Evolutionary conservation across 2,329 filamentous ascomycete species (phyloP).

Genomic region (Reticulascus tulasneorum): DNA sequence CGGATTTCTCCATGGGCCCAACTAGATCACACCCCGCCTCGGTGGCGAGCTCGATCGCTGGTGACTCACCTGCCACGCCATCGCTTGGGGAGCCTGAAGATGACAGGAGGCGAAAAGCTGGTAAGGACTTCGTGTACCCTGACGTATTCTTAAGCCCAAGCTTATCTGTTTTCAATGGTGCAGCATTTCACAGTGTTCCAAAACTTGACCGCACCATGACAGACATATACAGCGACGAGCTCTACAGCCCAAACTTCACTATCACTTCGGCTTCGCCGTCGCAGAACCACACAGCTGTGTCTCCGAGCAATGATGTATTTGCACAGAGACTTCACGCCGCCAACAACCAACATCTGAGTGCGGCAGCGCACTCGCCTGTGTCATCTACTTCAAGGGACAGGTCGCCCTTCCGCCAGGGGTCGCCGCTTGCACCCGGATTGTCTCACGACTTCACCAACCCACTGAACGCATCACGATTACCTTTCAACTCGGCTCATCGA

Average conservation of each 20-base stretch:
- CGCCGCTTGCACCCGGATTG: conserved; percentile 51
- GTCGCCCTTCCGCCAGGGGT: conserved; percentile 77
- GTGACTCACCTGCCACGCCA: conserved; percentile 59
- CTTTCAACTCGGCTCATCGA: conserved; percentile 52
- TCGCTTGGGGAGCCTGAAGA: conserved; percentile 46
- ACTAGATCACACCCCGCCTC: conserved; percentile 48
- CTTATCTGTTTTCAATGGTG: conserved; percentile 31
- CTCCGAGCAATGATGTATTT: conserved; percentile 59
- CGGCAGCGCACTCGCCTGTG: conserved; percentile 44
- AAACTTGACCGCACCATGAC: conserved; percentile 85
- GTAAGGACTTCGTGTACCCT: conserved; percentile 37
- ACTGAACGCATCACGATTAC: conserved; percentile 10
- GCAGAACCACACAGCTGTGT: conserved; percentile 41
- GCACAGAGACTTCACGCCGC: conserved; percentile 74
- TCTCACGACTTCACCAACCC: conserved; percentile 38
- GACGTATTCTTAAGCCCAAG: neutral
- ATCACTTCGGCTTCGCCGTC: conserved; percentile 50
- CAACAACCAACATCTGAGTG: conserved; percentile 67
- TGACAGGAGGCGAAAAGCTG: conserved; percentile 47
- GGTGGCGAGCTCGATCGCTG: conserved; percentile 52
- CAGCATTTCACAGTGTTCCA: conserved; percentile 46
- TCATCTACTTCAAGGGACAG: conserved; percentile 55
- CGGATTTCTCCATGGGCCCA: conserved; percentile 38
- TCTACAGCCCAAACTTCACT: conserved; percentile 69
- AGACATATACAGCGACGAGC: conserved; percentile 77